Percentiles rank a stretch among this genome's conserved stretches.
These are phyloP conservation scores for Apophysomyces elegans DNA, from an alignment of 371 early-diverging fungal genomes.

Conservation along the genomic window DNA sequence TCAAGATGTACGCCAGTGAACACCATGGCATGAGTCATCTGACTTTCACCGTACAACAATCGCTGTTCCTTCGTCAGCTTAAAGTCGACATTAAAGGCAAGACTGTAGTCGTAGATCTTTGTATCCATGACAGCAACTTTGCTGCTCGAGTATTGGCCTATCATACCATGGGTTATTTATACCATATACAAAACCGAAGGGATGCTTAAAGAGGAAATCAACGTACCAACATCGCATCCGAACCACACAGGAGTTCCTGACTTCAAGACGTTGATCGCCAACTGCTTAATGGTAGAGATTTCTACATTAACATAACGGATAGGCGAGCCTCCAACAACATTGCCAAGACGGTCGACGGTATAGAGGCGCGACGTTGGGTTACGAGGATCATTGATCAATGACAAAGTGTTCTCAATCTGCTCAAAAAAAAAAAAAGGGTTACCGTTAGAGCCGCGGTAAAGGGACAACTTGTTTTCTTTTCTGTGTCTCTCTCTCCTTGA, in stretches of 20 bases:
- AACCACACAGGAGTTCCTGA: conserved; percentile 81
- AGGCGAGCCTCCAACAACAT: conserved; percentile 69
- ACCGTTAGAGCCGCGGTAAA: too few relatives aligned
- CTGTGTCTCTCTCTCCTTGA: too few relatives aligned
- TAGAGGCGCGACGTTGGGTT: conserved; percentile 64
- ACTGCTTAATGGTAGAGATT: conserved; percentile 60
- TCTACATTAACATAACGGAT: conserved; percentile 75
- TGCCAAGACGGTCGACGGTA: conserved; percentile 79
- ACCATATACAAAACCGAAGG: too few relatives aligned
- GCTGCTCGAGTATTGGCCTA: conserved; percentile 45
- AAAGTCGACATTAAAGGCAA: conserved; percentile 70
- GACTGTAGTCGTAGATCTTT: conserved; percentile 66
- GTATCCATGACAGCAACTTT: conserved; percentile 71
- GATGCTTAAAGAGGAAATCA: too few relatives aligned
- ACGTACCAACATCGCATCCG: conserved; percentile 82
- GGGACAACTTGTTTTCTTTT: too few relatives aligned
- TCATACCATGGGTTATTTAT: neutral
- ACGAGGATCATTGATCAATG: conserved; percentile 82
- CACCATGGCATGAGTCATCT: conserved; percentile 87
- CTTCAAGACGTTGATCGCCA: conserved; percentile 64
- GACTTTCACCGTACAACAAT: conserved; percentile 72
- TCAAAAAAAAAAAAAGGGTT: too few relatives aligned
- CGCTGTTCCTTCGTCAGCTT: conserved; percentile 74
- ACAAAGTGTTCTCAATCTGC: conserved; percentile 67
- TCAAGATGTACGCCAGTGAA: conserved; percentile 83